Evolutionary conservation across 768 basidiomycete genomes (phyloP), one percentile per base, ranked within the genome.

Genomic region (Pholiota microspora): DNA sequence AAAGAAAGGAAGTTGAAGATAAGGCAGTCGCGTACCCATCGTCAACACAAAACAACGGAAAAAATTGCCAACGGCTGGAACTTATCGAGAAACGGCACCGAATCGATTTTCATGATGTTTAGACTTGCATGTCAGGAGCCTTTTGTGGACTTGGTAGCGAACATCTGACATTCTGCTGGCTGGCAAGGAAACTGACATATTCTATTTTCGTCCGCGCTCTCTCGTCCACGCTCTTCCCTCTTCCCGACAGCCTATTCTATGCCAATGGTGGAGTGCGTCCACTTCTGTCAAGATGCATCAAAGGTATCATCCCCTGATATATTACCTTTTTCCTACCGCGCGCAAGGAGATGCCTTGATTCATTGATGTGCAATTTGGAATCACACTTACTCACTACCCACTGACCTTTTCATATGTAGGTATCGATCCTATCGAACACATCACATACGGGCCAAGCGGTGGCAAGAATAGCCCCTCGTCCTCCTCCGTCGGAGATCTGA

Each of bases 151-250:
- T 16, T 38, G 10, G 2, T 21, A 16, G 36, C 16, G 6, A 10
- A 21, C 38, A 38, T 38, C 38, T 42, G 38, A 51, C 18, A 25
- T 38, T 21, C 40, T 27, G 42, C 47, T 42, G 34, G 42, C 38
- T 57, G 51, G 40, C 56, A 57, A 57, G 52, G 52, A 49, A 42
- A 57, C 56, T 8, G 48, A 36, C 40, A 44, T 32, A 8, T 44
- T 18, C 51, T 51, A 42, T 42, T 51, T 28, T 29, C 28, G 7
- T 28, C 7, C 10, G 45, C n/a, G n/a, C n/a, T n/a, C n/a, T n/a
- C n/a, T n/a, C n/a, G n/a, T n/a, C n/a, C n/a, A n/a, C n/a, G n/a
- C n/a, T n/a, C 7, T 23, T 27, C 16, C 16, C 13, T 31, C 18
- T 16, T 31, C 40, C 16, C 27, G 49, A 18, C 15, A 25, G 27